A percentile compares a stretch with the other conserved stretches of the same genome.
Evolutionary conservation across 495 filamentous ascomycete species (phyloP).

Genomic region (Lineolata rhizophorae): DNA sequence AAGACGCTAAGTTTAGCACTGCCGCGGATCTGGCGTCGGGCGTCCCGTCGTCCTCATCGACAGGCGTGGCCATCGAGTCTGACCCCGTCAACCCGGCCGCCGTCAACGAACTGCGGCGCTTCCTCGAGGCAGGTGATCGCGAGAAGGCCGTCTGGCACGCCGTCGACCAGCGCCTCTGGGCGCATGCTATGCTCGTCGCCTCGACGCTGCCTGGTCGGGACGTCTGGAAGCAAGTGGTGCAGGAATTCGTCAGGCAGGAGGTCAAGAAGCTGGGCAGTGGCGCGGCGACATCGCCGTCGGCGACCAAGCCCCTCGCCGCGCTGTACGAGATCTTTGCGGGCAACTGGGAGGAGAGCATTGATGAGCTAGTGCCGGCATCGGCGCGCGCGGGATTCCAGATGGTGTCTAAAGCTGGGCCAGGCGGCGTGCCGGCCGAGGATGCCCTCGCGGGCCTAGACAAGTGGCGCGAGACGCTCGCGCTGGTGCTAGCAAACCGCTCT

Average conservation of each 20-base stretch:
- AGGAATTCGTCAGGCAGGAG: slow-evolving; percentile 85
- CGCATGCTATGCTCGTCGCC: slow-evolving; percentile 81
- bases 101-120: slow-evolving; percentile 43
- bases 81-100: slow-evolving; percentile 43
- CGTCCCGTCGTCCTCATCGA: slow-evolving; percentile 9
- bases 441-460: slow-evolving; percentile 68
- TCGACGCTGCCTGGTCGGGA: slow-evolving; percentile 38
- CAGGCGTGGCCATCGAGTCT: slow-evolving; percentile 17
- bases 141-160: slow-evolving; percentile 89
- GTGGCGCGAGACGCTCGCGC: slow-evolving; percentile 75
- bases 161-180: slow-evolving; percentile 87
- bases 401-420: slow-evolving; percentile 42
- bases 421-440: slow-evolving; percentile 43
- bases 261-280: slow-evolving; percentile 43
- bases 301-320: slow-evolving; percentile 67
- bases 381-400: slow-evolving; percentile 83
- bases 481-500: slow-evolving; percentile 75
- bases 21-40: neutral
- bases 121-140: slow-evolving; percentile 57
- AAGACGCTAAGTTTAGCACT: too few relatives aligned
- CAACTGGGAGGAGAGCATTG: slow-evolving; percentile 82
- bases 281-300: too few relatives aligned
- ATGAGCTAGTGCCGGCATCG: slow-evolving; percentile 88
- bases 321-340: slow-evolving; percentile 86
- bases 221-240: slow-evolving; percentile 78